phyloP scores from a whole-genome alignment of 345 rosid species.

The Populus nigra region DNA sequence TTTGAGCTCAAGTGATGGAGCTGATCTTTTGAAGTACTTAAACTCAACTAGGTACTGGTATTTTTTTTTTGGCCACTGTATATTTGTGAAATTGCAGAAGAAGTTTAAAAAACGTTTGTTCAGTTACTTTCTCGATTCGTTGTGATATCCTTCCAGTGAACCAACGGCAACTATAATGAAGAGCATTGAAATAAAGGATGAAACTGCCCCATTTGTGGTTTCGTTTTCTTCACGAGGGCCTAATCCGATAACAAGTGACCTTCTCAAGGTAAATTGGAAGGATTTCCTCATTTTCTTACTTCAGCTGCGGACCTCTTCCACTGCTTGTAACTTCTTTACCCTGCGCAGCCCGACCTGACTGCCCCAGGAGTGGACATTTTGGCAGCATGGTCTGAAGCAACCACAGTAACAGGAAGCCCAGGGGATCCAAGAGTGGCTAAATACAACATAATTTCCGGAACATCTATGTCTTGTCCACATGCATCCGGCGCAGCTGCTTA shows the following conservation, averaged over 20 bases:
- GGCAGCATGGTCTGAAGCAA: slow-evolving; percentile 30
- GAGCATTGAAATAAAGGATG: slow-evolving; percentile 18
- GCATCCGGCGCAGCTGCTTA: slow-evolving; percentile 43
- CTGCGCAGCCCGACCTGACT: slow-evolving; percentile 33
- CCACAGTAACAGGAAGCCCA: not conserved
- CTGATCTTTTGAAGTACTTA: slow-evolving; percentile 20
- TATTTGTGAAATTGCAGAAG: not conserved
- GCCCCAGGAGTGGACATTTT: slow-evolving; percentile 43
- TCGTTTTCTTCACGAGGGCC: slow-evolving; percentile 40
- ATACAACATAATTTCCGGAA: slow-evolving; percentile 26
- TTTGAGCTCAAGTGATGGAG: slow-evolving; percentile 20
- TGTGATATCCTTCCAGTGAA: slow-evolving; percentile 3
- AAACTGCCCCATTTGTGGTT: slow-evolving; percentile 19
- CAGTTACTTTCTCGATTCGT: not conserved
- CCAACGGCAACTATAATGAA: slow-evolving; percentile 33
- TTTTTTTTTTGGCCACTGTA: not conserved
- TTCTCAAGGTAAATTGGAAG: slow-evolving; percentile 30
- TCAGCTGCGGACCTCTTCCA: not conserved
- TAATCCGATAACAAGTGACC: slow-evolving; percentile 25
- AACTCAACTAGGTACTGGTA: slow-evolving; percentile 23
- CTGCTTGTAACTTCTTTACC: not conserved
- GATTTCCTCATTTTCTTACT: not conserved
- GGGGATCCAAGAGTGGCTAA: slow-evolving; percentile 13
- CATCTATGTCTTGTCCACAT: slow-evolving; percentile 53
- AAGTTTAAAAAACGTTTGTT: too few relatives aligned